Base-by-base conservation (phyloP, 306 rosid genomes). In the Castanopsis chinensis region DNA sequence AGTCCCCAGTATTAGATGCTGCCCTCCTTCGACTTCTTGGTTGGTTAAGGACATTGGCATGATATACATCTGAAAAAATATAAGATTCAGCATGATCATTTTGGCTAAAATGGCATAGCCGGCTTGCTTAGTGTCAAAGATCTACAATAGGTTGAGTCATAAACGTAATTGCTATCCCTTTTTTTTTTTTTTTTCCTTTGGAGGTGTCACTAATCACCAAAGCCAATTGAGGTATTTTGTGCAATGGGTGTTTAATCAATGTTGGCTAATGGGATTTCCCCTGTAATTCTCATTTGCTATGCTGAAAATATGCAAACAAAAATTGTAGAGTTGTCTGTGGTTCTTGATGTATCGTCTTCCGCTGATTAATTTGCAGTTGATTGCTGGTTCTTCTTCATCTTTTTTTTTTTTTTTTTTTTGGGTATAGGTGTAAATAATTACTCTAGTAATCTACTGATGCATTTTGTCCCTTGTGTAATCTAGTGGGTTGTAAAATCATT, bases 21-120 rank as follows among this genome's bases (percentile, higher is more conserved):
- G 85, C 82, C 87, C 98, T 89, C 74, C 98, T 91, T 83, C 75
- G 88, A 53, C 78, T 89, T 74, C 98, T 93, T 54, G 83, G 93
- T 75, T 95, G 97, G 98, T 88, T 93, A 3, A 87, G 96, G 80
- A 85, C 94, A 78, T 71, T 95, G 73, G 97, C 97, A 59, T 90
- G 92, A 94, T 79, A 45, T 54, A n/a, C 32, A 52, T 41, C 45
- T 20, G 64, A 41, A 70, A 72, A 35, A 72, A 30, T 19, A 23
- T 25, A 77, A 13, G 74, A 75, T 76, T 69, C 75, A 55, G 55
- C 55, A 37, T 13, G 25, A 53, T 49, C 57, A 23, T 59, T 72
- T 72, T 78, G 25, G 37, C 63, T 4, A 69, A 12, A 83, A 57
- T 61, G 69, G 71, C 75, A 73, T 64, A 41, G 76, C 69, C 71